Percentiles rank a stretch among this genome's conserved stretches.
phyloP scores from a whole-genome alignment of 805 yeast genomes.

The Ogataea thermomethanolica region DNA sequence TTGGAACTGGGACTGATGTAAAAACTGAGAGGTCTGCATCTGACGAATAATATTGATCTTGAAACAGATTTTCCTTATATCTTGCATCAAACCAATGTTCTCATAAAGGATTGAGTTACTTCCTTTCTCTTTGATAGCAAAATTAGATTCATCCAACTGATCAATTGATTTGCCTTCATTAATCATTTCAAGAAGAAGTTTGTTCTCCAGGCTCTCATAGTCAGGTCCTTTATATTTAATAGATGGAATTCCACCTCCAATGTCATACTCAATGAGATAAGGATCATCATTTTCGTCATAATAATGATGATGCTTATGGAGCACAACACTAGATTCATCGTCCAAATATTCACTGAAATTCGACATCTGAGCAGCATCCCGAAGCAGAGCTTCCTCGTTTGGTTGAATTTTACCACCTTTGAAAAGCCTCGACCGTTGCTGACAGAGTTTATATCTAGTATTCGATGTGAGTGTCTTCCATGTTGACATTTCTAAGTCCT shows the following conservation, averaged over 20 bases:
- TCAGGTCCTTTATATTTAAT: constrained; percentile 49
- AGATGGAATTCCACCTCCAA: constrained; percentile 75
- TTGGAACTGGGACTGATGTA: constrained; percentile 69
- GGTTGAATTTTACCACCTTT: constrained; percentile 53
- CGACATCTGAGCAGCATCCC: constrained; percentile 67
- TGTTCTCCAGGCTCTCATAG: constrained; percentile 43
- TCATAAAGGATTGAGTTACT: constrained; percentile 55
- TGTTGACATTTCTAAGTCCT: constrained; percentile 72
- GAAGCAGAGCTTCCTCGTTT: constrained; percentile 65
- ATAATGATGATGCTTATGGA: constrained; percentile 34
- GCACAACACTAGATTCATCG: constrained; percentile 32
- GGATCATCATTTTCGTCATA: constrained; percentile 57
- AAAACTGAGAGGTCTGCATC: constrained; percentile 79
- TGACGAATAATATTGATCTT: constrained; percentile 84
- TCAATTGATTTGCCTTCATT: constrained; percentile 30
- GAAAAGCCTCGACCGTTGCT: constrained; percentile 64
- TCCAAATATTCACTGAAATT: constrained; percentile 49
- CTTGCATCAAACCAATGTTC: constrained; percentile 79
- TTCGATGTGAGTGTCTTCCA: constrained; percentile 86
- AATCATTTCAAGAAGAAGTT: constrained; percentile 38
- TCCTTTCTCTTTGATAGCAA: constrained; percentile 49
- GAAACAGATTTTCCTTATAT: constrained; percentile 81
- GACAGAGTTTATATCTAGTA: constrained; percentile 70
- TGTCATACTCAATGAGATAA: constrained; percentile 78
- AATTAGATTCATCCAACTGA: constrained; percentile 37